Evolutionary conservation across 2,329 filamentous ascomycete genomes (phyloP).

Genomic region (Cylindrodendrum hubeiense): DNA sequence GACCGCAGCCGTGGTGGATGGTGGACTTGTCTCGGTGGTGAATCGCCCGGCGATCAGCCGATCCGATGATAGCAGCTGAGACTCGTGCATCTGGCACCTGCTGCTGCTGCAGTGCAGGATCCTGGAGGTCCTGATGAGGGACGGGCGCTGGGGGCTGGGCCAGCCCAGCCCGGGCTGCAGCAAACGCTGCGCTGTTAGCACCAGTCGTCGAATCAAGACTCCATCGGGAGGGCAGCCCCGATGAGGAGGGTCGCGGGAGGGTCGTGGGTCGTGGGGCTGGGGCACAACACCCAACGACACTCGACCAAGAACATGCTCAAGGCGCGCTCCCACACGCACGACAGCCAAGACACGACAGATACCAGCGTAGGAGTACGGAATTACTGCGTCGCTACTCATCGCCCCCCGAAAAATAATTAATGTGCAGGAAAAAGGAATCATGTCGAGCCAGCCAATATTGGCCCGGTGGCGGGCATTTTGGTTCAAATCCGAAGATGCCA

Average conservation of each 20-base stretch:
- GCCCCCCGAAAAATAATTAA: background rate
- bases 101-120: conserved; percentile 11
- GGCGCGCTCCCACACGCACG: conserved; percentile 9
- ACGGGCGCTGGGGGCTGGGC: conserved; percentile 16
- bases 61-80: conserved; percentile 29
- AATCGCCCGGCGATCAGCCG: conserved; percentile 35
- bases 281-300: conserved; percentile 24
- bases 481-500: background rate
- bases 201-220: conserved; percentile 46
- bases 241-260: conserved; percentile 30
- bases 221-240: conserved; percentile 39
- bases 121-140: conserved; percentile 10
- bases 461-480: background rate
- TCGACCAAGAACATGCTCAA: conserved; percentile 9
- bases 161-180: conserved; percentile 29
- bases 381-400: background rate
- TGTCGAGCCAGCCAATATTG: background rate
- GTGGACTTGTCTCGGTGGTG: conserved; percentile 35
- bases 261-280: conserved; percentile 24
- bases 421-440: background rate
- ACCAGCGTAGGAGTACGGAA: background rate
- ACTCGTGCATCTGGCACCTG: conserved; percentile 14
- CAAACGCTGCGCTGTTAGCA: conserved; percentile 39
- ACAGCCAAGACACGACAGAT: background rate
- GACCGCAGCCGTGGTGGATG: conserved; percentile 24